Evolutionary conservation across 2,329 filamentous ascomycete genomes (phyloP).

Genomic region (Fusarium sp.): DNA sequence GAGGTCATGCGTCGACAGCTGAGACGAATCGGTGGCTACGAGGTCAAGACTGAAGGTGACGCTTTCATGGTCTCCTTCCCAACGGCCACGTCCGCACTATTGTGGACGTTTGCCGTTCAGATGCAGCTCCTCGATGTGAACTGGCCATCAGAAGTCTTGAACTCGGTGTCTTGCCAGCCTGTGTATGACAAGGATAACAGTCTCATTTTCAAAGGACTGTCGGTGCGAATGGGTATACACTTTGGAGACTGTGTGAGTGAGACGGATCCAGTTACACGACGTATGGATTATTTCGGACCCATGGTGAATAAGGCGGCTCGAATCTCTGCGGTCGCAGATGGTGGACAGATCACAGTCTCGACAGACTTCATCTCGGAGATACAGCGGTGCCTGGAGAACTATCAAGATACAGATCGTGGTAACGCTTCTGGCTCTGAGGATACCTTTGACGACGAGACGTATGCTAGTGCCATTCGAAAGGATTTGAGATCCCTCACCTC

Average conservation of each 20-base stretch:
- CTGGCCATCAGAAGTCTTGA: constrained; percentile 94
- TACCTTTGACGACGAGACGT: constrained; percentile 76
- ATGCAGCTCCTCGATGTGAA: constrained; percentile 85
- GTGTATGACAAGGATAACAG: constrained; percentile 85
- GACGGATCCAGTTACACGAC: constrained; percentile 92
- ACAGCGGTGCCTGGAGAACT: constrained; percentile 87
- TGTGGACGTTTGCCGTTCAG: constrained; percentile 98
- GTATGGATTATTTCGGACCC: constrained; percentile 99
- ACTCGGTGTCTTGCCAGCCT: constrained; percentile 85
- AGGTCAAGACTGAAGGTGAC: constrained; percentile 99
- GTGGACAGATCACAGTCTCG: constrained; percentile 95
- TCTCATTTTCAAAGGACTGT: constrained; percentile 92
- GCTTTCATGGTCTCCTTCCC: constrained; percentile 99
- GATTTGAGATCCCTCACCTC: constrained; percentile 88
- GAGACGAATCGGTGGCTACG: constrained; percentile 93
- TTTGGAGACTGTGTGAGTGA: constrained; percentile 96
- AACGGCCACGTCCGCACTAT: constrained; percentile 90
- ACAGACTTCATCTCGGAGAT: constrained; percentile 98
- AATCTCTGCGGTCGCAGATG: constrained; percentile 94
- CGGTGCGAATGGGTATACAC: constrained; percentile 97
- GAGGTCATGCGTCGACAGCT: constrained; percentile 95
- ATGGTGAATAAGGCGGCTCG: constrained; percentile 98
- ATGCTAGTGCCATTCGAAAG: constrained; percentile 82
- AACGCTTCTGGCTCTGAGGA: constrained; percentile 76
- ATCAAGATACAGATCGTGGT: constrained; percentile 83